These are phyloP conservation scores for Rhizopus arrhizus DNA, from an alignment of 371 early-diverging fungal species.

Conservation along the genomic window DNA sequence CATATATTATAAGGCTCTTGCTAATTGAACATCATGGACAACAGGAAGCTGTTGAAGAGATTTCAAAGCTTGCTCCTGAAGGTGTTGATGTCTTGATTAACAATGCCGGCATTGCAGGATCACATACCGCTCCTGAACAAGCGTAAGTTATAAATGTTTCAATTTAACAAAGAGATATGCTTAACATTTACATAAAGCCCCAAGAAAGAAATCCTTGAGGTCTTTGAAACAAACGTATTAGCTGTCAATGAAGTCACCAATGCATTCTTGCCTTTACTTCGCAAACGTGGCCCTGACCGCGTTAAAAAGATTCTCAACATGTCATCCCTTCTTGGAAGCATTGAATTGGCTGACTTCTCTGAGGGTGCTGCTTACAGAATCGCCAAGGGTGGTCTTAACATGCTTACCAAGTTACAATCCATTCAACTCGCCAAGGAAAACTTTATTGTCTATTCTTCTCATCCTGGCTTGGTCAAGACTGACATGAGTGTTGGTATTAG, in stretches of 20 bases:
- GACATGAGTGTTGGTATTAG: constrained; percentile 20
- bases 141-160: not conserved
- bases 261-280: constrained; percentile 27
- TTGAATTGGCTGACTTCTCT: not conserved
- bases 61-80: constrained; percentile 20
- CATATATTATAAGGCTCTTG: too few species aligned
- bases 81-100: constrained; percentile 37
- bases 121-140: not conserved
- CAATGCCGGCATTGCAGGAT: constrained; percentile 36
- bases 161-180: too few species aligned
- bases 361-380: constrained; percentile 19
- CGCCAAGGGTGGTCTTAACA: constrained; percentile 28
- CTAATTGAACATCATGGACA: too few species aligned
- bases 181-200: too few species aligned
- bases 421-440: constrained; percentile 22
- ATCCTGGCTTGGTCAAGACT: constrained; percentile 31
- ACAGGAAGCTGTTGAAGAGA: constrained; percentile 25
- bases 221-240: constrained; percentile 25
- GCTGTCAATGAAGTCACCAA: constrained; percentile 19
- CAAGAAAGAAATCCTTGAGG: too few species aligned
- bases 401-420: constrained; percentile 22
- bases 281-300: constrained; percentile 20
- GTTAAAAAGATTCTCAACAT: constrained; percentile 30
- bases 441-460: constrained; percentile 22
- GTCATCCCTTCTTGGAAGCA: constrained; percentile 23